phyloP scores from a whole-genome alignment of 345 rosid species.

The Cardamine resedifolia region DNA sequence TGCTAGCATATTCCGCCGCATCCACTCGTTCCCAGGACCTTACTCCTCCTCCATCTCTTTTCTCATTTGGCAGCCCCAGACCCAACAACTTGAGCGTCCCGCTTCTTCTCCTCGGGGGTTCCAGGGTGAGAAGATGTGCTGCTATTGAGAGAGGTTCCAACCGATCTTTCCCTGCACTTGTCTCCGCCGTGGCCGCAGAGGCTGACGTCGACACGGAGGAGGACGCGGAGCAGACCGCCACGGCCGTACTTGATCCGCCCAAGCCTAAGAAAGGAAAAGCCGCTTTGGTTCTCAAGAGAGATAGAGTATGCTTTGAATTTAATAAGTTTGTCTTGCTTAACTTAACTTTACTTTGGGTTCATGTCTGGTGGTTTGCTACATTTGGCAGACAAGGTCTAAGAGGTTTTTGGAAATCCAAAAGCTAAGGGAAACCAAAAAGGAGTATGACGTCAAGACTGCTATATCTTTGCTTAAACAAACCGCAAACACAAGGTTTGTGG shows the following conservation, averaged over 20 bases:
- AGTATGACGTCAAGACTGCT: constrained; percentile 71
- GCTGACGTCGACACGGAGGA: constrained; percentile 54
- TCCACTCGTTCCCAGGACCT: constrained; percentile 54
- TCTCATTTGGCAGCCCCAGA: constrained; percentile 55
- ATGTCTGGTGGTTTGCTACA: background rate
- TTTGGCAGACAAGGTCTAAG: constrained; percentile 89
- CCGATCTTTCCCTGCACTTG: constrained; percentile 29
- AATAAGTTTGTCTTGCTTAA: background rate
- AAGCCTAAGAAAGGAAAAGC: constrained; percentile 93
- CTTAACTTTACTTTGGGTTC: background rate
- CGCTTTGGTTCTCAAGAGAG: constrained; percentile 78
- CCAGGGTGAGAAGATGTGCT: constrained; percentile 25
- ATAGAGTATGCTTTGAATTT: constrained; percentile 56
- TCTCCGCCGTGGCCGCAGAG: constrained; percentile 54
- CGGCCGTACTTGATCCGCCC: constrained; percentile 45
- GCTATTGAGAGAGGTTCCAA: constrained; percentile 19
- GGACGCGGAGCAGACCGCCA: constrained; percentile 43
- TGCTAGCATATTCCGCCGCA: constrained; percentile 54
- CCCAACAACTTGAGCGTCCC: constrained; percentile 46
- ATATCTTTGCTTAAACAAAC: constrained; percentile 76
- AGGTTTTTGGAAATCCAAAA: constrained; percentile 98
- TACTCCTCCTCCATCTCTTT: constrained; percentile 42
- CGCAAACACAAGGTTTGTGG: constrained; percentile 71
- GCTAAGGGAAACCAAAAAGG: constrained; percentile 80
- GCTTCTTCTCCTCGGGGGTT: constrained; percentile 35